phyloP scores from a whole-genome alignment of 140 eudicot species.

The Artemisia princeps region DNA sequence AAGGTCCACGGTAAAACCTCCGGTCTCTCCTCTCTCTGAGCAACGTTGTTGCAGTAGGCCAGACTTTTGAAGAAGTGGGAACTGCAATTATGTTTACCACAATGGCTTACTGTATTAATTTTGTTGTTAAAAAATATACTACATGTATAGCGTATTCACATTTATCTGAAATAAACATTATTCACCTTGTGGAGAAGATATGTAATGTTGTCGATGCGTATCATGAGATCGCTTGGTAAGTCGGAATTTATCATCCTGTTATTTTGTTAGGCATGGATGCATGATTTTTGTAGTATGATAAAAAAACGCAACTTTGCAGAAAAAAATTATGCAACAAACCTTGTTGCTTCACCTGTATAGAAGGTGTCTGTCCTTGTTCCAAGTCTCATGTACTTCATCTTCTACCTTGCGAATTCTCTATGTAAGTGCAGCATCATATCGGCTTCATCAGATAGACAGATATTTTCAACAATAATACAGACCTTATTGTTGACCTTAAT shows the following conservation, averaged over 20 bases:
- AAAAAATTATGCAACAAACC: conserved; percentile 31
- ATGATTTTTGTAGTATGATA: neutral
- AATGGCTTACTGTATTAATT: conserved; percentile 20
- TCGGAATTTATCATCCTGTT: conserved; percentile 64
- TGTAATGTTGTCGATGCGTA: conserved; percentile 40
- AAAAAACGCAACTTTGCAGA: neutral
- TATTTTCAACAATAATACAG: neutral
- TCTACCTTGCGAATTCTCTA: conserved; percentile 13
- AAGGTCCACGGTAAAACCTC: conserved; percentile 42
- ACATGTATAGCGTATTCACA: neutral
- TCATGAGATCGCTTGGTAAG: conserved; percentile 55
- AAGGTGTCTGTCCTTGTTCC: conserved; percentile 76
- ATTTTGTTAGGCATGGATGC: neutral
- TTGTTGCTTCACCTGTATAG: conserved; percentile 67
- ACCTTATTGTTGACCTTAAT: neutral
- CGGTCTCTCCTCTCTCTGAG: conserved; percentile 34
- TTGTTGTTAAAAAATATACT: conserved; percentile 11
- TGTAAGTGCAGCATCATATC: conserved; percentile 9
- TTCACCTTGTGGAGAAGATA: conserved; percentile 81
- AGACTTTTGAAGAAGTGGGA: conserved; percentile 67
- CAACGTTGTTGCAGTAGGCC: conserved; percentile 62
- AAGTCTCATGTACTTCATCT: conserved; percentile 84
- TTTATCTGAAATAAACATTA: conserved; percentile 5
- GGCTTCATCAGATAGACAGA: conserved; percentile 3
- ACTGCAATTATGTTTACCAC: conserved; percentile 52